These are phyloP conservation scores for Kodamaea jinghongensis DNA, from an alignment of 805 yeast species.

Conservation along the genomic window DNA sequence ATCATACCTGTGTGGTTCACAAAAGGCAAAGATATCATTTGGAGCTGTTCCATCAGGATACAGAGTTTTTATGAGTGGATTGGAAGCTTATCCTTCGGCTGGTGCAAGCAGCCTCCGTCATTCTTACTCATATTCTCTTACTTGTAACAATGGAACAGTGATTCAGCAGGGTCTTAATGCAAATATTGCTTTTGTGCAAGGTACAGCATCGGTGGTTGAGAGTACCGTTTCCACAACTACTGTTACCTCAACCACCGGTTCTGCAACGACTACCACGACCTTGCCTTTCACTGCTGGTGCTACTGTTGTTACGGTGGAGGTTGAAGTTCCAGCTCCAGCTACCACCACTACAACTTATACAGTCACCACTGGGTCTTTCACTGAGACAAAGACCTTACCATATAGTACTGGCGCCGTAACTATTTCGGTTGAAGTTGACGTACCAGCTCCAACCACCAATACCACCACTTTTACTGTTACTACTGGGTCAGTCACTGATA, in stretches of 20 bases:
- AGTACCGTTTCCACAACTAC: neutral
- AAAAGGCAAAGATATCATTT: constrained; percentile 8
- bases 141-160: constrained; percentile 13
- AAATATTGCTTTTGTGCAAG: constrained; percentile 9
- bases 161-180: constrained; percentile 4
- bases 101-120: constrained; percentile 8
- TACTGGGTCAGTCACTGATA: neutral
- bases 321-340: neutral
- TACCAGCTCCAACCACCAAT: constrained; percentile 1
- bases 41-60: constrained; percentile 10
- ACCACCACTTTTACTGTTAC: neutral
- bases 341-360: constrained; percentile 1
- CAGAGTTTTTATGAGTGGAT: constrained; percentile 16
- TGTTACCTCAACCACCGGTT: neutral
- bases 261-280: constrained; percentile 2
- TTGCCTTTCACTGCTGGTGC: neutral
- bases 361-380: constrained; percentile 1
- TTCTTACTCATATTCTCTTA: constrained; percentile 9
- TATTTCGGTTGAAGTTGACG: constrained; percentile 7
- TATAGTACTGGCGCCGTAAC: constrained; percentile 2
- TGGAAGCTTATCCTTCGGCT: constrained; percentile 9
- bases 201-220: neutral
- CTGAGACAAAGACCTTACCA: constrained; percentile 8
- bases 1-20: constrained; percentile 1
- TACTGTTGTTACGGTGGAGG: constrained; percentile 1